These are phyloP conservation scores for Apiospora sp. DNA, from an alignment of 2,329 filamentous ascomycete genomes.

Conservation along the genomic window DNA sequence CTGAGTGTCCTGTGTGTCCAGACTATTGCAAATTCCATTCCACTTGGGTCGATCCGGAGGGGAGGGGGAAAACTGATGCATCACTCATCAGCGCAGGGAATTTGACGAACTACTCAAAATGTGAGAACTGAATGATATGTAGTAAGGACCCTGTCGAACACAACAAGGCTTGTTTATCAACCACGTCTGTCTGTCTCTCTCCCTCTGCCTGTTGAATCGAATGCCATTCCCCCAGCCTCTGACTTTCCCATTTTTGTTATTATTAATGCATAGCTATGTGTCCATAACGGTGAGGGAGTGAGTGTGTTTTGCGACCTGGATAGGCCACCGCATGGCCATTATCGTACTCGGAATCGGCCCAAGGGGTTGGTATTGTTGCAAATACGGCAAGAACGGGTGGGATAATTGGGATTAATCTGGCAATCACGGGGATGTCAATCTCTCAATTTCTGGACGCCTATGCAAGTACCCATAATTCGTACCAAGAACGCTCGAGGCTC, in stretches of 20 bases:
- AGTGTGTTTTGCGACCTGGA: conserved; percentile 13
- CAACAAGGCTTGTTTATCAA: not conserved
- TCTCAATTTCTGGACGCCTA: conserved; percentile 23
- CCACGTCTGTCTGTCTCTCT: not conserved
- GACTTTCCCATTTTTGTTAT: not conserved
- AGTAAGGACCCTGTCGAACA: not conserved
- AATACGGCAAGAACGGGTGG: conserved; percentile 20
- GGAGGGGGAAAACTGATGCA: not conserved
- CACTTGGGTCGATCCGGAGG: conserved; percentile 17
- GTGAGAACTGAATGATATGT: not conserved
- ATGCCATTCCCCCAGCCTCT: conserved; percentile 8
- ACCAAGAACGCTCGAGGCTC: conserved; percentile 23
- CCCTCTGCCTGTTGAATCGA: not conserved
- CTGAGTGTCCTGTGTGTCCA: not conserved
- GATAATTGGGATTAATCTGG: conserved; percentile 17
- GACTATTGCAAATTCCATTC: conserved; percentile 18
- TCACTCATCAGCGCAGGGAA: not conserved
- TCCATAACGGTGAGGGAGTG: conserved; percentile 4
- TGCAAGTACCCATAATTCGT: conserved; percentile 11
- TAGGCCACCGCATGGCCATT: not conserved
- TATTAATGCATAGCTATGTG: conserved; percentile 1
- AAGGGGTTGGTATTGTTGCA: conserved; percentile 20
- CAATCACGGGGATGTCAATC: conserved; percentile 23
- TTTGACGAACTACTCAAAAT: conserved; percentile 1
- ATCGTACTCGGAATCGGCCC: conserved; percentile 19